Evolutionary conservation across 2,329 filamentous ascomycete genomes (phyloP).

Genomic region (Aspergillus aculeatinus): DNA sequence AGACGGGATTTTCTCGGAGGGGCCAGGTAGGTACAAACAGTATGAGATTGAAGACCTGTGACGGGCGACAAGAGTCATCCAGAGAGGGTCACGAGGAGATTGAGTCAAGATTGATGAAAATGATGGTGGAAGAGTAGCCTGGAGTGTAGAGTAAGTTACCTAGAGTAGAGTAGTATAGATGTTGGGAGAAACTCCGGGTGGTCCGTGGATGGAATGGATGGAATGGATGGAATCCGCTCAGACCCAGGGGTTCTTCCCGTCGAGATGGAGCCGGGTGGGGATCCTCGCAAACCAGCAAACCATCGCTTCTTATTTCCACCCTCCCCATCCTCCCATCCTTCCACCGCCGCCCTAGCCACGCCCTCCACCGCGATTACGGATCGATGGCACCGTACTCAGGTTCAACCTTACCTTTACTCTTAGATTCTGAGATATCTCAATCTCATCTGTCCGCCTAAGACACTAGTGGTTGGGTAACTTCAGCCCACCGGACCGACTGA

Average conservation of each 20-base stretch:
- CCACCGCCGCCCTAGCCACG: no score
- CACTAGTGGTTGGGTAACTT: conserved; percentile 7
- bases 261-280: conserved; percentile 3
- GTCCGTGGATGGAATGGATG: conserved; percentile 1
- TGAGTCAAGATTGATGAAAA: neutral
- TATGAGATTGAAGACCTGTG: conserved; percentile 4
- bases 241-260: conserved; percentile 8
- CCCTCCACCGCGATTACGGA: no score
- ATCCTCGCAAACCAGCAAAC: neutral
- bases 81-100: neutral
- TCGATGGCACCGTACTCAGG: no score
- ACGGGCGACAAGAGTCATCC: neutral
- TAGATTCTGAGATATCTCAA: no score
- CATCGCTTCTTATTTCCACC: conserved; percentile 3
- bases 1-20: conserved; percentile 9
- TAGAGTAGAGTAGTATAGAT: neutral
- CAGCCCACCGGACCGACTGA: neutral
- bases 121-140: neutral
- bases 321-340: neutral
- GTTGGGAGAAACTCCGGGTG: neutral
- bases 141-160: neutral
- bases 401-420: neutral
- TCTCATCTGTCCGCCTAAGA: neutral
- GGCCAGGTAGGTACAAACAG: conserved; percentile 2
- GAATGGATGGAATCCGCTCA: conserved; percentile 3